Base-by-base conservation (phyloP, 306 rosid genomes). In the Cucurbita moschata region DNA sequence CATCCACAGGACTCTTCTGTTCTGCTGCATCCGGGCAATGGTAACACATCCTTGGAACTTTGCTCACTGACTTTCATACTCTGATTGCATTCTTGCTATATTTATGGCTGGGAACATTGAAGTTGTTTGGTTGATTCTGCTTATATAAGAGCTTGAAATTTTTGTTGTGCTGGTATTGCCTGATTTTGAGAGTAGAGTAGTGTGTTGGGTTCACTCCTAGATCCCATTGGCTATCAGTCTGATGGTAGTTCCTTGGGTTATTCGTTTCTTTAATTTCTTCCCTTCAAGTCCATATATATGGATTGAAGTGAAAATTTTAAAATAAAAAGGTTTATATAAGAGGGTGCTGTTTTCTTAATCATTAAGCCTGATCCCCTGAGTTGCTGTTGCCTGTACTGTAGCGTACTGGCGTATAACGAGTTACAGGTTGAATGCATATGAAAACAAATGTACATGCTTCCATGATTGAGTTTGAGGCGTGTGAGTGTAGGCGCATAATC, bases 11-110 rank as follows among this genome's bases (percentile, higher is more conserved):
- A 42, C 72, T 88, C 6, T 88, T 74, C 78, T 86, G 85, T 70
- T 88, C 89, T 67, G 91, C 89, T 23, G 79, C 77, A 73, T 79
- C 91, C 65, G 95, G 95, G 55, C 76, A 80, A 86, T 88, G 95
- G 95, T 86, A 57, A 16, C 50, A 26, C 78, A 73, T 77, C 74
- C 66, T 60, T 52, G 44, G 43, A 23, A 26, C 50, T 52, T 8
- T 15, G 50, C 44, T 30, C 51, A 57, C 19, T 12, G 13, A 10
- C 8, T 72, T 38, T 23, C 63, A 57, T 58, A 10, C 26, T 37
- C 8, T 72, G 8, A 39, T 53, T 73, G 16, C 40, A 40, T 14
- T 73, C 53, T 53, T 42, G 69, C 42, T 42, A 11, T 43, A 2
- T 54, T 15, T 4, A n/a, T 72, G 47, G 76, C 64, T 67, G 73